phyloP scores from a whole-genome alignment of 1,139 yeast genomes.

The Arxiozyma telluris region DNA sequence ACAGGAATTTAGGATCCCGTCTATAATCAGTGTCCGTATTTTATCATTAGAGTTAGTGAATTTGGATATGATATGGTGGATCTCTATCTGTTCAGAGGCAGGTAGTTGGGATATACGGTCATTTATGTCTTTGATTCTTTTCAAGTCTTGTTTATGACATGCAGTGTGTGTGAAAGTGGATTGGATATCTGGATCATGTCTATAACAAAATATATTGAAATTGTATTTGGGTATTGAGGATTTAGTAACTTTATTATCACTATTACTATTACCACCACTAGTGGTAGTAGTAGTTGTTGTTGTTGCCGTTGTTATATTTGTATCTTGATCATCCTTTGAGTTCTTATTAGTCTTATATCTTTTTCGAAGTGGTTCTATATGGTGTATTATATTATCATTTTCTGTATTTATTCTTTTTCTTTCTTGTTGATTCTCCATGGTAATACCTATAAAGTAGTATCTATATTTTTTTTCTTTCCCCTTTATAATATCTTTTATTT shows the following conservation, averaged over 20 bases:
- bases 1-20: constrained; percentile 80
- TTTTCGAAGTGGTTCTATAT: not conserved
- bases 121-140: constrained; percentile 44
- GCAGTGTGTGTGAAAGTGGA: constrained; percentile 32
- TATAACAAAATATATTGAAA: constrained; percentile 57
- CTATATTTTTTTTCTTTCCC: too few relatives aligned
- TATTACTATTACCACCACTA: constrained; percentile 62
- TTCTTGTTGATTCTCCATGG: not conserved
- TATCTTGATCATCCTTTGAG: constrained; percentile 13
- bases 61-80: constrained; percentile 41
- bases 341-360: not conserved
- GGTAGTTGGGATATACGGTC: constrained; percentile 62
- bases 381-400: not conserved
- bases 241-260: not conserved
- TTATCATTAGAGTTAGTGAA: constrained; percentile 37
- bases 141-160: constrained; percentile 47
- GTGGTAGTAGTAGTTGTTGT: not conserved
- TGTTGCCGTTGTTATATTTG: constrained; percentile 25
- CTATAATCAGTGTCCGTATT: constrained; percentile 55
- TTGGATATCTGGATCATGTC: constrained; percentile 73
- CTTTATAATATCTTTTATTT: not conserved
- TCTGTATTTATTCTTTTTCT: not conserved
- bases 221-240: constrained; percentile 23
- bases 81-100: constrained; percentile 75
- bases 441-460: too few relatives aligned